Evolutionary conservation across 2,329 filamentous ascomycete species (phyloP), one percentile per base, ranked within the genome.

Genomic region (Cladosporium sp.): DNA sequence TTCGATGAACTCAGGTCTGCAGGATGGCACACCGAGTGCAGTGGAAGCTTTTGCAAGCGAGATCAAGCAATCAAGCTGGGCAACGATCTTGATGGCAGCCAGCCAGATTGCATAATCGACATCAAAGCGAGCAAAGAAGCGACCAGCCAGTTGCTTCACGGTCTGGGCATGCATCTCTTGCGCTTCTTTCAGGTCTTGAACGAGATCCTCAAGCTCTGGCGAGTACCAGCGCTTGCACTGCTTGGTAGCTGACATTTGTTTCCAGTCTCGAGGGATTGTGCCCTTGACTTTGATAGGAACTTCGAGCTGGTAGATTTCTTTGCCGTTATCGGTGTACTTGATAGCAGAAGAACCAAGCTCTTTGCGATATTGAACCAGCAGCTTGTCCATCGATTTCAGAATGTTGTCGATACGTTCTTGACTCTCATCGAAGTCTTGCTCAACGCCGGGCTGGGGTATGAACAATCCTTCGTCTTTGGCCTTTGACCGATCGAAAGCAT

Each of bases 221-320:
- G 91, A 95, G 73, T 97, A 99, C 74, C 92, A 99, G 1, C 93
- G 86, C 70, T 95, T 96, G 63, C 95, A 88, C 51, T 85, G 83
- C 56, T 86, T 82, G 0, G 93, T 97, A 0, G 91, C 87, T 4
- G 93, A 97, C 90, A 97, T 96, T 65, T 97, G 92, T 56, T 90
- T 85, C 91, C 93, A 99, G 61, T 76, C 82, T 58, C 86, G 86
- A 0, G 93, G 93, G 2, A 99, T 73, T 4, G 59, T 59, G 52
- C 71, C 83, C 68, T 95, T 96, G 64, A 88, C 73, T 68, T 93
- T 95, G 62, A 80, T 74, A 0, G 93, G 92, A 0, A 89, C 86
- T 67, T 99, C 93, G 9, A 99, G 78, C 70, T 99, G 92, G 70
- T 95, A 97, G 47, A 99, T 89, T 64, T 99, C 93, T 67, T 99